phyloP scores from a whole-genome alignment of 441 rosid genomes.

The Cnidoscolus chayamansa region DNA sequence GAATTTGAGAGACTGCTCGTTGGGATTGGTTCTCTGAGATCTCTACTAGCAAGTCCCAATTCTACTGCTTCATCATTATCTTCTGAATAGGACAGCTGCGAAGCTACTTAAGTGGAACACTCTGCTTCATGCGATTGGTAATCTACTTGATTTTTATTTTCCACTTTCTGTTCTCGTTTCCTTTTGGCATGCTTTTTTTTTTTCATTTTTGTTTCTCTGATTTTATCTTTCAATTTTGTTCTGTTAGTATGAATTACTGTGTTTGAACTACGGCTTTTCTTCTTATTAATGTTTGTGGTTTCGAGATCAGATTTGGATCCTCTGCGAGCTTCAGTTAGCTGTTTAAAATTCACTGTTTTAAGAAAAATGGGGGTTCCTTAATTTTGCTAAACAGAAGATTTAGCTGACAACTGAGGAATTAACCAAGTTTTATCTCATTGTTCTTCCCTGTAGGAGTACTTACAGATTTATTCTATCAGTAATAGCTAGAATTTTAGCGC shows the following conservation, averaged over 20 bases:
- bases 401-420: background rate
- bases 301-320: background rate
- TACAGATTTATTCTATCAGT: background rate
- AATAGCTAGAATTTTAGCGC: background rate
- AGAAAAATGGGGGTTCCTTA: background rate
- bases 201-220: background rate
- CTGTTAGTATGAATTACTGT: background rate
- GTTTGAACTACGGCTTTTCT: background rate
- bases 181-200: too few species aligned
- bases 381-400: background rate
- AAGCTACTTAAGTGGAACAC: background rate
- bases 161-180: background rate
- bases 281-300: background rate
- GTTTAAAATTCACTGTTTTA: background rate
- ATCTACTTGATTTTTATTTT: background rate
- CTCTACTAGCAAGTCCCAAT: background rate
- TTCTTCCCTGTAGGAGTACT: background rate
- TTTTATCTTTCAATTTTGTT: background rate
- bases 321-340: background rate
- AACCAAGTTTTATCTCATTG: background rate
- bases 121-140: constrained; percentile 9
- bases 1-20: background rate
- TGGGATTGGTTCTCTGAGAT: background rate
- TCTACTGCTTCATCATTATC: background rate
- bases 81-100: background rate